These are phyloP conservation scores for Brettanomyces anomalus DNA, from an alignment of 805 yeast genomes.

Conservation along the genomic window DNA sequence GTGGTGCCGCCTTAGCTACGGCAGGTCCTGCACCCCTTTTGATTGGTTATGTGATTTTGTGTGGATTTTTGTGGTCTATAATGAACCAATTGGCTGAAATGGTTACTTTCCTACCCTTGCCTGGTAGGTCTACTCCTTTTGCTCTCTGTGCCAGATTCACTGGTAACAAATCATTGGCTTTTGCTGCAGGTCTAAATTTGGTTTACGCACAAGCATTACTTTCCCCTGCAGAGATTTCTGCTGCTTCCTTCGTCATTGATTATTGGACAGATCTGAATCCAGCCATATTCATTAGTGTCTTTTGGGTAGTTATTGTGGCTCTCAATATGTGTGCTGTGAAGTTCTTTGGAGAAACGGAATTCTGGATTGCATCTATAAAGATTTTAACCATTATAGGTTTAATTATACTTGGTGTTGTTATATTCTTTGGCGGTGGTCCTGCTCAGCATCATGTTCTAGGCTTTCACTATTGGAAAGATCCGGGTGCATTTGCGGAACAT, in stretches of 20 bases:
- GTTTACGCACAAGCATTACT: constrained; percentile 41
- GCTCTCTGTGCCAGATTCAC: constrained; percentile 27
- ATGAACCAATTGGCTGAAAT: constrained; percentile 62
- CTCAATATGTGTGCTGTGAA: constrained; percentile 46
- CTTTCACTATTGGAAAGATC: constrained; percentile 32
- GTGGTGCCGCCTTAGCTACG: constrained; percentile 32
- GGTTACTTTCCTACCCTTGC: constrained; percentile 52
- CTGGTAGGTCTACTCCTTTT: constrained; percentile 60
- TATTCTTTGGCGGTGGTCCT: constrained; percentile 64
- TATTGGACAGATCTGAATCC: constrained; percentile 54
- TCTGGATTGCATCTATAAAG: constrained; percentile 59
- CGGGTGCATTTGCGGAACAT: constrained; percentile 41
- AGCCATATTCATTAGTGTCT: constrained; percentile 52
- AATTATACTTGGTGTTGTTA: constrained; percentile 45
- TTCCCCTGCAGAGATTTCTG: constrained; percentile 55
- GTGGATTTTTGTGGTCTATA: constrained; percentile 54
- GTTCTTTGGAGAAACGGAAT: constrained; percentile 46
- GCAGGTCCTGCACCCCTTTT: constrained; percentile 37
- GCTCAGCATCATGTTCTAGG: constrained; percentile 33
- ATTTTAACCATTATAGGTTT: constrained; percentile 56
- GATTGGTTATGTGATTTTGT: constrained; percentile 53
- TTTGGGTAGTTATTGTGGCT: constrained; percentile 36
- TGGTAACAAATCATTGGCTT: constrained; percentile 47
- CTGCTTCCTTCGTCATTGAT: constrained; percentile 52
- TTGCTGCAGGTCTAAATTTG: constrained; percentile 44